Conservation (phyloP, 2,329 filamentous ascomycete species). For the Blastomyces silverae region DNA sequence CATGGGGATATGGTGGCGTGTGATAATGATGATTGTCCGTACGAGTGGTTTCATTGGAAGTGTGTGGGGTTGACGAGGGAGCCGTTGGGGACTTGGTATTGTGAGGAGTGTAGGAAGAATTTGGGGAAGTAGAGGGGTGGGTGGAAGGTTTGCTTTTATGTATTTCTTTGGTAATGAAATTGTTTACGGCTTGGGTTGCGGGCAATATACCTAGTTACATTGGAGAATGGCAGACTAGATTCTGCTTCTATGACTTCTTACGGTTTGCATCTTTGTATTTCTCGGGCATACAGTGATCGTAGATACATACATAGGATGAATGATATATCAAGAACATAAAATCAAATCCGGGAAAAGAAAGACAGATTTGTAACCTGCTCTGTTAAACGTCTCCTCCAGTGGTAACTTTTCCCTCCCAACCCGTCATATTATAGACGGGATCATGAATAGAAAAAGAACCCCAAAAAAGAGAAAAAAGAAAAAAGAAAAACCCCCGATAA, state of each 20-base stretch:
- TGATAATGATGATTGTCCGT: conserved; percentile 57
- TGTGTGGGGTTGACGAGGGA: conserved; percentile 57
- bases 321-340: not conserved
- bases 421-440: not conserved
- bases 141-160: not conserved
- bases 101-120: conserved; percentile 45
- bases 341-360: not conserved
- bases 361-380: no score
- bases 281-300: not conserved
- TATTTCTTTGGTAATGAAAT: not conserved
- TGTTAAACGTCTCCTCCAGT: no score
- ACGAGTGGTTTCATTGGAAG: conserved; percentile 62
- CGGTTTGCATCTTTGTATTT: not conserved
- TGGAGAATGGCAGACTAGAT: not conserved
- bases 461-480: no score
- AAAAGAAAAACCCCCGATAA: not conserved
- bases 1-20: conserved; percentile 64
- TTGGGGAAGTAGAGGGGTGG: conserved; percentile 29
- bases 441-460: not conserved
- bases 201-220: not conserved
- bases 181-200: not conserved
- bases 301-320: not conserved
- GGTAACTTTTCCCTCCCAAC: not conserved
- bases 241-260: not conserved
- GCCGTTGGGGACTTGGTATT: conserved; percentile 54